Evolutionary conservation across 225 moss, liverwort and hornwort species (phyloP).

Genomic region (Sphagnum tenellum): DNA sequence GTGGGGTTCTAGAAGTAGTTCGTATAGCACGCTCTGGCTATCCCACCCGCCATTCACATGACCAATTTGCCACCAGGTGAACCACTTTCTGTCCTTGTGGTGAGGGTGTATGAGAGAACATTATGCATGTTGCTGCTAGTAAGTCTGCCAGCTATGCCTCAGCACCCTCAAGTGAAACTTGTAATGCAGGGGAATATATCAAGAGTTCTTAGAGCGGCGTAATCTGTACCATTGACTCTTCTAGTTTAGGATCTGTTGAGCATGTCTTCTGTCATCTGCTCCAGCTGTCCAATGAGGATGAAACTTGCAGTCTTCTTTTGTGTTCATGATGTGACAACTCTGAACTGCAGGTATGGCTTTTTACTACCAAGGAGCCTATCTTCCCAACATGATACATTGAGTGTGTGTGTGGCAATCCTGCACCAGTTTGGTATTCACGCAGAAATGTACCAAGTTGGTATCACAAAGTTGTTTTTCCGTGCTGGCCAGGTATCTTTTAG

Average conservation of each 20-base stretch:
- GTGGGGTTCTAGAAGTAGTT: slow-evolving; percentile 69
- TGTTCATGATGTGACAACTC: background rate
- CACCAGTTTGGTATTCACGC: slow-evolving; percentile 54
- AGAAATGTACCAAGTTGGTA: slow-evolving; percentile 64
- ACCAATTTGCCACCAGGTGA: slow-evolving; percentile 56
- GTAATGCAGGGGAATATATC: too few species aligned
- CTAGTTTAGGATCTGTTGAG: too few species aligned
- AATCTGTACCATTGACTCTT: too few species aligned
- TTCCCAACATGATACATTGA: slow-evolving; percentile 26
- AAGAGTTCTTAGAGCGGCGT: too few species aligned
- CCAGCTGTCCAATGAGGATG: too few species aligned
- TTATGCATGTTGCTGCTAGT: background rate
- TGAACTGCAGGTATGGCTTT: slow-evolving; percentile 45
- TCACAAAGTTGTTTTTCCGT: slow-evolving; percentile 58
- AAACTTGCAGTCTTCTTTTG: too few species aligned
- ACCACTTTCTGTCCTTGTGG: background rate
- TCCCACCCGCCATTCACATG: slow-evolving; percentile 48
- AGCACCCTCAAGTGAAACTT: too few species aligned
- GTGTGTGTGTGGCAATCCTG: slow-evolving; percentile 47
- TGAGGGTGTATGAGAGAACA: background rate
- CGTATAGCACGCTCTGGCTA: slow-evolving; percentile 66
- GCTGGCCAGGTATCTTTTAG: slow-evolving; percentile 41
- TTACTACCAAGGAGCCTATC: slow-evolving; percentile 35
- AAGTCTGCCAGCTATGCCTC: too few species aligned
- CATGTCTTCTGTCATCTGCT: too few species aligned